Base-by-base conservation (phyloP, 331 rosid species). In the Telfairia occidentalis region DNA sequence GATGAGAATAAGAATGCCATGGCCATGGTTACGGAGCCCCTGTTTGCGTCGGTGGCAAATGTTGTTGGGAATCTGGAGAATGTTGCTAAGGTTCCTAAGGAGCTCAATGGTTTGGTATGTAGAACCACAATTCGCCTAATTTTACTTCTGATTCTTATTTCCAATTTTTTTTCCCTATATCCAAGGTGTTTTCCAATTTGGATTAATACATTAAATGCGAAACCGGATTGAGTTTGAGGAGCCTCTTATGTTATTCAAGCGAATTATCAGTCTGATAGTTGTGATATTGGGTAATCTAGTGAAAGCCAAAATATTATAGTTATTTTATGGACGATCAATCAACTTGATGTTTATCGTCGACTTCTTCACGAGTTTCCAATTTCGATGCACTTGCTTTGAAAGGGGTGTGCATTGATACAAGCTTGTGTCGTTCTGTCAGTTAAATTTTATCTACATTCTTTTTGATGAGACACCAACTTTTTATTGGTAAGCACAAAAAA, bases 1-100 rank as follows among this genome's bases (percentile, higher is more conserved):
- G 99, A 95, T 16, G 99, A 95, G 97, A 95, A 81, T 74, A 95
- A 95, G 87, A 87, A 91, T 61, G 97, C 99, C 0, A 95, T 95
- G 97, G 97, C 99, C 0, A 90, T 95, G 99, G 99, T 92, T 49
- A 95, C 99, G 0, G 99, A 95, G 69, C 99, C 99, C 0, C 80
- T 95, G 79, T 95, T 92, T 75, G 96, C 99, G 23, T 95, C 99
- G 0, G 97, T 85, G 71, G 97, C 91, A 6, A 95, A 95, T 82
- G 87, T 85, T 21, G 88, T 95, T 21, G 99, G 97, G 49, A 76
- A 83, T 81, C 3, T 95, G 40, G 94, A 95, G 28, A 95, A 87
- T 61, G 70, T 95, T 71, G 59, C 76, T 9, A 87, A 71, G 80
- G 86, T 87, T 71, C 97, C 99, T 9, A 92, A 86, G 80, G 99